Base-by-base conservation (phyloP, 2,329 filamentous ascomycete genomes). In the Graphilbum fragrans region DNA sequence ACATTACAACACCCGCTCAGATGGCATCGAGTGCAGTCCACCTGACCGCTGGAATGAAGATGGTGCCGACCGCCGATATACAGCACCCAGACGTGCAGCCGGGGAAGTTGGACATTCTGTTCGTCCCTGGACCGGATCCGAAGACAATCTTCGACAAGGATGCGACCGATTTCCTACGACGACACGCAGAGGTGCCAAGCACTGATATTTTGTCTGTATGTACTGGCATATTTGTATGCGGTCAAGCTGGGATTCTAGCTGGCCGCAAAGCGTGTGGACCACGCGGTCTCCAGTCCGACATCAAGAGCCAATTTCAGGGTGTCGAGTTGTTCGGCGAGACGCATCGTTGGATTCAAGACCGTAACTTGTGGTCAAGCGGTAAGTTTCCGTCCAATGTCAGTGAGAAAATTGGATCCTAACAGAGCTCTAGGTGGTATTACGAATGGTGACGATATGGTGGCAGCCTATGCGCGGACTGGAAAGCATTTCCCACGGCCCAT, bases 281-380 rank as follows among this genome's bases (percentile, higher is more conserved):
- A 2, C 51, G 66, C 1, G 41, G 31, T 11, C 27, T 46, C 32
- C 44, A 46, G 39, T 39, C 35, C 14, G 32, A 37, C 31, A 39
- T 46, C 22, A 10, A 4, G 1, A 44, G 37, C 14, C 41, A 37
- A 37, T 44, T 41, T 19, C 34, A 23, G n/a, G 41, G 36, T 11
- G 38, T 41, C 14, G 17, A 21, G 20, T 25, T 41, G 44, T 58
- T 65, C 10, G 70, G 70, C 3, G 56, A 68, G 3, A 59, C 60
- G 53, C 52, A 66, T 39, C 56, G 71, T 32, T 75, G 70, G 70
- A 55, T 64, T 31, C 59, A 62, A 42, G 70, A 74, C 46, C 69
- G 69, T 10, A 72, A 69, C 48, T 53, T 75, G 33, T 75, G 72
- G 71, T 67, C 64, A 21, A 67, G 68, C 48, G 70, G 70, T 70